A percentile compares a stretch with the other conserved stretches of the same genome.
phyloP scores from a whole-genome alignment of 192 early-diverging fungal species.

The Gamsiella multidivaricata region DNA sequence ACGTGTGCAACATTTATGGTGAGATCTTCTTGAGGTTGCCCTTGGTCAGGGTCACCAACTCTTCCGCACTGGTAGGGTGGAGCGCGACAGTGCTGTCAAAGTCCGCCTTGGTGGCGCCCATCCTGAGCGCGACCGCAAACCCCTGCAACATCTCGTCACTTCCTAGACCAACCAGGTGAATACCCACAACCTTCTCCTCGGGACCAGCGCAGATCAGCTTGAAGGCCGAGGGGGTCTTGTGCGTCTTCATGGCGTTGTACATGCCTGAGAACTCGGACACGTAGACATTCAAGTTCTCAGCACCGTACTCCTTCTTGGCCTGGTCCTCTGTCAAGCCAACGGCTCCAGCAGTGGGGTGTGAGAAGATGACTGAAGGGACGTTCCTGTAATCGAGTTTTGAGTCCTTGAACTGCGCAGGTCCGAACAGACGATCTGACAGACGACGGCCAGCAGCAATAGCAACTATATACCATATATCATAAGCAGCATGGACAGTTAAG shows the following conservation, averaged over 20 bases:
- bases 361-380: conserved; percentile 97
- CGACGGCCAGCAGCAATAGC: conserved; percentile 95
- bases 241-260: conserved; percentile 84
- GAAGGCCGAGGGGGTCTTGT: conserved; percentile 93
- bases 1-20: too few species aligned
- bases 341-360: conserved; percentile 89
- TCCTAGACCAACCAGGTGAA: conserved; percentile 91
- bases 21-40: conserved; percentile 50
- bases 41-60: conserved; percentile 80
- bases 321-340: conserved; percentile 91
- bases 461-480: conserved; percentile 55
- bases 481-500: too few species aligned
- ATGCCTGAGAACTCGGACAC: conserved; percentile 90
- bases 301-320: conserved; percentile 80
- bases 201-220: conserved; percentile 89
- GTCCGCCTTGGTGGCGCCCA: conserved; percentile 99
- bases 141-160: conserved; percentile 95
- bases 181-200: conserved; percentile 96
- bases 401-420: conserved; percentile 72
- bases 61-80: conserved; percentile 96
- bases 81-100: conserved; percentile 97
- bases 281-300: conserved; percentile 88
- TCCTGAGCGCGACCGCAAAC: conserved; percentile 96
- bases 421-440: conserved; percentile 93
- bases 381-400: conserved; percentile 92